phyloP scores from a whole-genome alignment of 805 yeast genomes.

The Ogataea methylovora region DNA sequence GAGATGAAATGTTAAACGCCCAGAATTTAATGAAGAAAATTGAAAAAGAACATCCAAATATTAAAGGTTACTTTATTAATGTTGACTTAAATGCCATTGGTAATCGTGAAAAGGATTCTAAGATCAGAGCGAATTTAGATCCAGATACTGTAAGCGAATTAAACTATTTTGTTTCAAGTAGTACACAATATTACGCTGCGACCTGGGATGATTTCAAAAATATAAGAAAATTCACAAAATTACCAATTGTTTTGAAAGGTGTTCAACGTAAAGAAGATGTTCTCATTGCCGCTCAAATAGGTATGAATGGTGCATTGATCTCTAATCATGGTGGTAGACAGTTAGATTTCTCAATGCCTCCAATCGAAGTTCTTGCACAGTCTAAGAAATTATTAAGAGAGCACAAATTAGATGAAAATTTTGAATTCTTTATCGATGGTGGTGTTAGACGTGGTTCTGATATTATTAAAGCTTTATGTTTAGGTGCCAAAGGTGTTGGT shows the following conservation, averaged over 20 bases:
- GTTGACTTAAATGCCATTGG: constrained; percentile 85
- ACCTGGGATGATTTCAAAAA: constrained; percentile 56
- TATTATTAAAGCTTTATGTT: constrained; percentile 32
- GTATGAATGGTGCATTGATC: constrained; percentile 55
- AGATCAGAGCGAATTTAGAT: constrained; percentile 51
- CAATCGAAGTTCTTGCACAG: constrained; percentile 55
- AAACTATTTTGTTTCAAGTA: constrained; percentile 7
- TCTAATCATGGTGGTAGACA: constrained; percentile 77
- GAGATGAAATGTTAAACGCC: constrained; percentile 55
- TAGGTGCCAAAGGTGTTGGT: constrained; percentile 47
- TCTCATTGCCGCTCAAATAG: constrained; percentile 46
- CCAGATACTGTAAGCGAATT: constrained; percentile 15
- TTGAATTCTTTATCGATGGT: constrained; percentile 34
- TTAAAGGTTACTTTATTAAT: constrained; percentile 73
- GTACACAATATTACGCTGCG: constrained; percentile 27
- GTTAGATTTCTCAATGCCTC: constrained; percentile 53
- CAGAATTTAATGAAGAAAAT: constrained; percentile 10
- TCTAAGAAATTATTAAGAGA: constrained; percentile 36
- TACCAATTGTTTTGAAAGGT: constrained; percentile 54
- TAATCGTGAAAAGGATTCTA: constrained; percentile 78
- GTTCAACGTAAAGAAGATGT: constrained; percentile 63
- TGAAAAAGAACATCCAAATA: constrained; percentile 39
- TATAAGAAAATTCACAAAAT: constrained; percentile 35
- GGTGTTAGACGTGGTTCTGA: constrained; percentile 38
- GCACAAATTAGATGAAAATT: constrained; percentile 29